Evolutionary conservation across 495 filamentous ascomycete species (phyloP), one percentile per base, ranked within the genome.

Genomic region (Penicillium verhagenii): DNA sequence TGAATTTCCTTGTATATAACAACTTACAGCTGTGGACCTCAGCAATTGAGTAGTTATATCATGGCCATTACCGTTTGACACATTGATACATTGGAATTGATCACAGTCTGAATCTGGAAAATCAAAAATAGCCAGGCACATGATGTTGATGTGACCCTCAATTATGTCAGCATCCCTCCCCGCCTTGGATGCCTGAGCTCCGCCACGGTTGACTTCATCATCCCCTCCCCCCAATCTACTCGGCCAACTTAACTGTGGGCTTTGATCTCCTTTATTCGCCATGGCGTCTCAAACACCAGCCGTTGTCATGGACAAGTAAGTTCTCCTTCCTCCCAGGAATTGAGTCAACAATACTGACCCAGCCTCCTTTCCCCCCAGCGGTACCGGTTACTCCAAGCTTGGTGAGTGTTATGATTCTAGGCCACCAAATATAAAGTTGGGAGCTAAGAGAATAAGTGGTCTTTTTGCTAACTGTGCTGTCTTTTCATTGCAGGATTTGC

Each of bases 271-370:
- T 47, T 58, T 63, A 54, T 59, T 62, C 66, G 68, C 66, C 67
- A 98, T 98, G 94, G 90, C 94, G 61, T 86, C 86, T 78, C 92
- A 97, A 86, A 97, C 94, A 68, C 94, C 94, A 59, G 94, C 94
- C 88, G 95, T 98, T 96, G 94, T 98, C 90, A 98, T 98, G 91
- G 94, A 98, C 94, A 98, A 98, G 94, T 98, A 86, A 64, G 94
- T 82, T 56, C 44, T 61, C 43, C 37, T 35, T 16, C 38, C 40
- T 21, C 20, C 0, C 45, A 14, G 25, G 37, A 60, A 52, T 52
- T 63, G 56, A 47, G 40, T 14, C 16, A 18, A 13, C 25, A 40
- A 69, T 71, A 54, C 55, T 64, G 53, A 64, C 54, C 53, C 42
- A 48, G 33, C 61, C 25, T 25, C 56, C 64, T 68, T 50, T 57